A percentile compares a stretch with the other conserved stretches of the same genome.
Conservation (phyloP, 2,329 filamentous ascomycete species). For the Coniochaeta sp. region DNA sequence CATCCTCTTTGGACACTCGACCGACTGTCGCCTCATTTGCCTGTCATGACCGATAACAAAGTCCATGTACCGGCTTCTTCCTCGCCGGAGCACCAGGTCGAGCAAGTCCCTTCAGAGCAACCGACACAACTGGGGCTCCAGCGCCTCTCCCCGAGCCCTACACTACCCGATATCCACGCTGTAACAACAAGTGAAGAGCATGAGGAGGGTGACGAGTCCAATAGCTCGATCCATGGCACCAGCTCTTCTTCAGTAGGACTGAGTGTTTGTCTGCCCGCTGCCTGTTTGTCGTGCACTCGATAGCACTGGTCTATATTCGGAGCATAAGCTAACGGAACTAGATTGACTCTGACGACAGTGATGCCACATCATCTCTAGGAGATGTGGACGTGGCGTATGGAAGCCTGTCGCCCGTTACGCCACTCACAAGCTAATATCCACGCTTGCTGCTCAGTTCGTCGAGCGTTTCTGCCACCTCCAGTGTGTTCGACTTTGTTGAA, state of each 20-base stretch:
- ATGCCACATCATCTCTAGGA: background rate
- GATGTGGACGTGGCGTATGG: slow-evolving; percentile 1
- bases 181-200: background rate
- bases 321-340: background rate
- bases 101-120: background rate
- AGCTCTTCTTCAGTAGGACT: background rate
- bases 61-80: background rate
- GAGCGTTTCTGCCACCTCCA: slow-evolving; percentile 4
- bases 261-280: background rate
- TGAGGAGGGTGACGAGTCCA: background rate
- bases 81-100: background rate
- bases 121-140: background rate
- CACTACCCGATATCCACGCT: background rate
- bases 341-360: slow-evolving; percentile 3
- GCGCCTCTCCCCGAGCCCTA: background rate
- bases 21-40: background rate
- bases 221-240: background rate
- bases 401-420: background rate
- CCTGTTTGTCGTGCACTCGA: background rate
- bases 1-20: background rate
- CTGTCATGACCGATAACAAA: background rate
- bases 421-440: background rate
- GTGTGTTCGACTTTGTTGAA: slow-evolving; percentile 4
- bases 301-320: background rate
- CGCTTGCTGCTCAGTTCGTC: background rate